phyloP scores from a whole-genome alignment of 805 yeast species.

The Saccharomycopsis vini region DNA sequence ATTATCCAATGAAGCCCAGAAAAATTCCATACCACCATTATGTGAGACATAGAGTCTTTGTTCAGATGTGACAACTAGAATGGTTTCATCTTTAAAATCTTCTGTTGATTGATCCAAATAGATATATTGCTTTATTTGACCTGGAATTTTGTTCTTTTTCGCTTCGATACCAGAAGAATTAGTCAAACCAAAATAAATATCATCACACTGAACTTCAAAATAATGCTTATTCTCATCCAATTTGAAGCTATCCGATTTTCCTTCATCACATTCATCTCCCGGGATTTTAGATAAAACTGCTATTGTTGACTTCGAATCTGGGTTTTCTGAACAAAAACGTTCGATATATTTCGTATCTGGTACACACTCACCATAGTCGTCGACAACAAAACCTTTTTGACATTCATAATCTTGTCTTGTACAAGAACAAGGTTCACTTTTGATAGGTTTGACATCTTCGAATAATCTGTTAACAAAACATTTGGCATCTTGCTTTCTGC shows the following conservation, averaged over 20 bases:
- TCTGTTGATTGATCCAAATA: slow-evolving; percentile 49
- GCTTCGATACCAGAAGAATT: slow-evolving; percentile 29
- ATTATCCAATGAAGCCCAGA: slow-evolving; percentile 28
- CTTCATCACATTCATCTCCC: slow-evolving; percentile 35
- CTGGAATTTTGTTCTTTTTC: slow-evolving; percentile 38
- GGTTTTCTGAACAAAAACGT: slow-evolving; percentile 21
- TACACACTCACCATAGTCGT: slow-evolving; percentile 39
- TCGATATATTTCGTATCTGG: slow-evolving; percentile 26
- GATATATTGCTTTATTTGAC: slow-evolving; percentile 44
- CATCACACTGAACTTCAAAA: slow-evolving; percentile 24
- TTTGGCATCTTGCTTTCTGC: slow-evolving; percentile 57
- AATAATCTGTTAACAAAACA: slow-evolving; percentile 49
- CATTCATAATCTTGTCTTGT: slow-evolving; percentile 64
- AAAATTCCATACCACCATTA: slow-evolving; percentile 54
- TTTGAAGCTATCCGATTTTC: slow-evolving; percentile 19
- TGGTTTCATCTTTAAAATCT: slow-evolving; percentile 47
- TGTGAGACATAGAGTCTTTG: slow-evolving; percentile 54
- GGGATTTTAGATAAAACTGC: slow-evolving; percentile 24
- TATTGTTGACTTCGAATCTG: slow-evolving; percentile 20
- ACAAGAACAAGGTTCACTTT: slow-evolving; percentile 57
- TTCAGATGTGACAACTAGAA: slow-evolving; percentile 49
- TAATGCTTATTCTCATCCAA: slow-evolving; percentile 25
- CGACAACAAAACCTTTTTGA: slow-evolving; percentile 38
- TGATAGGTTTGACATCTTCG: slow-evolving; percentile 36
- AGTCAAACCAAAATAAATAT: slow-evolving; percentile 20